Evolutionary conservation across 352 stramenopile genomes (phyloP).

Genomic region (Globisporangium alternatum): DNA sequence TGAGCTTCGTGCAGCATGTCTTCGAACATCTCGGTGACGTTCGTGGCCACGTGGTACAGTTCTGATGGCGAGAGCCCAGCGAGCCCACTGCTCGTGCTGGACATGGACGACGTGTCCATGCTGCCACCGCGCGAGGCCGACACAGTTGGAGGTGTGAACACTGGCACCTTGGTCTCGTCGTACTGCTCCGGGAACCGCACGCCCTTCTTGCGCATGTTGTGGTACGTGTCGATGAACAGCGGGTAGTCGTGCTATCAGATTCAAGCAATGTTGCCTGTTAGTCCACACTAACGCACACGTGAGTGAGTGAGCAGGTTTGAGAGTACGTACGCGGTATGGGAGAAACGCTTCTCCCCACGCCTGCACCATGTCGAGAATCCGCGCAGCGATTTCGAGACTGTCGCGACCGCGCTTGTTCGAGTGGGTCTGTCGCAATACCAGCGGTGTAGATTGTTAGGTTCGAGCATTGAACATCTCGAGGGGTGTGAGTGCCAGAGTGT

Average conservation of each 20-base stretch:
- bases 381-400: conserved; percentile 70
- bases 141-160: conserved; percentile 38
- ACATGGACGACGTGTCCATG: conserved; percentile 47
- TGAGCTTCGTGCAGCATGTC: conserved; percentile 74
- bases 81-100: conserved; percentile 40
- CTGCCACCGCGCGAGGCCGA: neutral
- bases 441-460: neutral
- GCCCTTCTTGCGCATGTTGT: conserved; percentile 80
- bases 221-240: conserved; percentile 81
- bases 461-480: neutral
- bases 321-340: conserved; percentile 33
- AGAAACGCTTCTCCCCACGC: conserved; percentile 83
- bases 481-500: neutral
- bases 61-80: conserved; percentile 53
- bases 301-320: neutral
- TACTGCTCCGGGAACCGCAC: conserved; percentile 77
- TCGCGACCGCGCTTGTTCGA: conserved; percentile 61
- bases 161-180: conserved; percentile 61
- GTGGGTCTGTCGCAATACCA: conserved; percentile 31
- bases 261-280: neutral
- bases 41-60: conserved; percentile 59
- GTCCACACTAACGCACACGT: too few species aligned
- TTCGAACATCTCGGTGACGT: conserved; percentile 79
- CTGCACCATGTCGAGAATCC: conserved; percentile 74
- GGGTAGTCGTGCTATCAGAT: conserved; percentile 55